Evolutionary conservation across 306 rosid species (phyloP), one percentile per base, ranked within the genome.

Genomic region (Potentilla sterilis): DNA sequence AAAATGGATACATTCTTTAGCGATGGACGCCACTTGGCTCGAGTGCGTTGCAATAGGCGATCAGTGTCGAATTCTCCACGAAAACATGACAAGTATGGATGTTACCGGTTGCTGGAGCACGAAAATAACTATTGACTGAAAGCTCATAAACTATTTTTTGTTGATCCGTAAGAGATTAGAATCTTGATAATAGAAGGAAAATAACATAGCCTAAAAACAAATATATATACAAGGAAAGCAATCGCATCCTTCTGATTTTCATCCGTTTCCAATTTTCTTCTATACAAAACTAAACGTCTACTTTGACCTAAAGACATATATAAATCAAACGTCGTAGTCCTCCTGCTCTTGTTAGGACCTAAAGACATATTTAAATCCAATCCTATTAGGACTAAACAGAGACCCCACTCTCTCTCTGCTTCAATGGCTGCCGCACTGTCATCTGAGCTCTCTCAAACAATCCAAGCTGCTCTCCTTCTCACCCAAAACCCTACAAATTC

Each of bases 351-450:
- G 28, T 28, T 0, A n/a, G n/a, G 49, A 46, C 49, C 49, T 2
- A 46, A 46, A 46, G 49, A 46, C 49, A 46, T 46, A 12, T 4
- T 0, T 21, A 58, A 58, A 58, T 14, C 37, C 38, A 32, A 10
- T 34, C 9, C 18, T 13, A 2, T 6, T 34, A 6, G 43, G 43
- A 34, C 19, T 35, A 62, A 62, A 1, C 40, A 61, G 10, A 28
- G 40, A 24, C 38, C 35, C 65, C 38, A 24, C 37, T 10, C 4
- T 4, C 16, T 10, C 42, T 37, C 43, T 41, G 55, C 18, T 47
- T 19, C 81, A 67, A 86, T 88, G 92, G 87, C 86, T 9, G 72
- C 85, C n/a, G 13, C 72, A 1, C 15, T 43, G 61, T 34, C 64
- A 22, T 62, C 77, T 40, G 83, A 64, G 3, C 43, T 67, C 11